Evolutionary conservation across 2,329 filamentous ascomycete species (phyloP), one percentile per base, ranked within the genome.

Genomic region (Coniosporium tulheliwenetii): DNA sequence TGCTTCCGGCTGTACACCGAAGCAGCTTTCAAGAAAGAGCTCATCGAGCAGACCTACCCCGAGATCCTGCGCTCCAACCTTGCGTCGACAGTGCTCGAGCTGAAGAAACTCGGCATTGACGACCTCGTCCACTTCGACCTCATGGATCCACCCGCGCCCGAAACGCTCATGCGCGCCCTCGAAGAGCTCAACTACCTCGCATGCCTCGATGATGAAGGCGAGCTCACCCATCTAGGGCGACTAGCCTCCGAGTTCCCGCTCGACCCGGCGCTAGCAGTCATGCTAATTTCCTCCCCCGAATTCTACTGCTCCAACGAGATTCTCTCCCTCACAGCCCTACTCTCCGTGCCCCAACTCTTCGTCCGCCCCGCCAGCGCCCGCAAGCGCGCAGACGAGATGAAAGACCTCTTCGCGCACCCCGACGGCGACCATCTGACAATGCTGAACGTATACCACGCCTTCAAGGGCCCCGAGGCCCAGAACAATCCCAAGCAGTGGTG

Each of bases 301-400:
- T 98, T 98, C 63, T 93, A 91, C 66, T 98, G 91, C 70, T 94
- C 87, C 37, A 96, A 96, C 62, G 91, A 98, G 67, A 91, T 98
- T 34, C 73, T 98, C 10, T 96, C 91, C 35, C 82, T 98, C 52
- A 94, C 87, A 1, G 82, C 91, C 1, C 75, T 98, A 9, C 76
- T 98, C 14, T 96, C 89, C 0, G 91, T 96, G 9, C 91, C 91
- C 0, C 85, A 95, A 58, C 77, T 96, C 44, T 98, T 94, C 57
- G 76, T 93, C 29, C 84, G 91, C 8, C 91, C 91, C 1, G 33
- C 32, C 32, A 34, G 32, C 32, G 80, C 84, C 50, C 79, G 87
- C 45, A 93, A 93, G 65, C 81, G 84, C 37, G 91, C 91, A 37
- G 91, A 98, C 58, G 86, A 95, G 61, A 96, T 96, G 86, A 98